A percentile compares a stretch with the other conserved stretches of the same genome.
Conservation (phyloP, 2,329 filamentous ascomycete species). For the Ascochyta clinopodiicola region DNA sequence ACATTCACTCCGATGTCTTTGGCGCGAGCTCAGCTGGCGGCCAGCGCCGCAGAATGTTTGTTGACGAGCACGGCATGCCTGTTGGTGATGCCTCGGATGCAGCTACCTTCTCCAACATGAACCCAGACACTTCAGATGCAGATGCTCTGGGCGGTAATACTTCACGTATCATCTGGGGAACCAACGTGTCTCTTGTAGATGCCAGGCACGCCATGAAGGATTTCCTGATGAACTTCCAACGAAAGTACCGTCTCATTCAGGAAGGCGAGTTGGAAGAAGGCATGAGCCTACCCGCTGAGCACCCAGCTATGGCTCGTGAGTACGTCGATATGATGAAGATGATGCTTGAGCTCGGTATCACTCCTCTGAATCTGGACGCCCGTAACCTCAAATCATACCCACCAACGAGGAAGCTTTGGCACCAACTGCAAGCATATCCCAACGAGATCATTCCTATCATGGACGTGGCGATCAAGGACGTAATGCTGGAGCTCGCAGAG, state of each 20-base stretch:
- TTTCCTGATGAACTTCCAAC: slow-evolving; percentile 89
- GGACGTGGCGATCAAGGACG: slow-evolving; percentile 92
- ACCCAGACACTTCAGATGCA: slow-evolving; percentile 91
- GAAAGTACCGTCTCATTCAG: slow-evolving; percentile 90
- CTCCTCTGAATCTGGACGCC: slow-evolving; percentile 85
- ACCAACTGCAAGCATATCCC: slow-evolving; percentile 91
- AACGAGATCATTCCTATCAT: slow-evolving; percentile 96
- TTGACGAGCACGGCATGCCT: slow-evolving; percentile 69
- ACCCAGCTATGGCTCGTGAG: slow-evolving; percentile 77
- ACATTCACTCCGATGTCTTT: slow-evolving; percentile 80
- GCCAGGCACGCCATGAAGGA: slow-evolving; percentile 88
- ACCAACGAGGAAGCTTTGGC: slow-evolving; percentile 90
- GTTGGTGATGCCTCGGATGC: slow-evolving; percentile 63
- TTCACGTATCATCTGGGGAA: slow-evolving; percentile 91
- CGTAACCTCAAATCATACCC: slow-evolving; percentile 92
- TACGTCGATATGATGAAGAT: slow-evolving; percentile 86
- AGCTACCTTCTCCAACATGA: slow-evolving; percentile 69
- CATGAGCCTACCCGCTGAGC: slow-evolving; percentile 70
- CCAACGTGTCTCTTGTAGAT: slow-evolving; percentile 91
- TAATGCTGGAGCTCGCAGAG: slow-evolving; percentile 87
- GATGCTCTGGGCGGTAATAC: slow-evolving; percentile 83
- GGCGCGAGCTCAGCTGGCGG: slow-evolving; percentile 53
- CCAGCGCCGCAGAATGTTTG: slow-evolving; percentile 64
- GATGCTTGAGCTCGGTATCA: slow-evolving; percentile 86
- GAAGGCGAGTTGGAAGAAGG: slow-evolving; percentile 79